A percentile compares a stretch with the other conserved stretches of the same genome.
Conservation (phyloP, 495 filamentous ascomycete species). For the Penicillium pulvis region DNA sequence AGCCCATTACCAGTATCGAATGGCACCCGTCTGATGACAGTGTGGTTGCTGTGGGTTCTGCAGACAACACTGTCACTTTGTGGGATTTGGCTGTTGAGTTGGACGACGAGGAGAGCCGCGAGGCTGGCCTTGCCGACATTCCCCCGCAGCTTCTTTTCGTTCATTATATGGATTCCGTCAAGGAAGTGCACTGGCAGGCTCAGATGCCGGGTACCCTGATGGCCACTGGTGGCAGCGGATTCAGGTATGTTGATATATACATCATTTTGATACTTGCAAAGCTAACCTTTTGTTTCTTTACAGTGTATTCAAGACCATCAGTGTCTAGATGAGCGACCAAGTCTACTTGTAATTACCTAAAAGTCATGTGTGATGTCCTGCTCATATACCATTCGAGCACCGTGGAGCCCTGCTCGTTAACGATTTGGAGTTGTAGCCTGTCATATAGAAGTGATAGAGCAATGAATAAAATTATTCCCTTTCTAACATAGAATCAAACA, state of each 20-base stretch:
- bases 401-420: conserved; percentile 24
- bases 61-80: conserved; percentile 89
- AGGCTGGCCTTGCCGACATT: conserved; percentile 83
- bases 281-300: conserved; percentile 22
- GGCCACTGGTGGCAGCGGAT: conserved; percentile 84
- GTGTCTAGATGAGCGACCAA: conserved; percentile 42
- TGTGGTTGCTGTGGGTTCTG: conserved; percentile 88
- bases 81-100: conserved; percentile 98
- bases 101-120: conserved; percentile 94
- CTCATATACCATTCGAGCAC: conserved; percentile 35
- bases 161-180: conserved; percentile 91
- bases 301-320: conserved; percentile 60
- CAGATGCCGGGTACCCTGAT: conserved; percentile 92
- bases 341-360: conserved; percentile 14
- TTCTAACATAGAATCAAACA: background rate
- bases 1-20: conserved; percentile 93
- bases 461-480: conserved; percentile 15
- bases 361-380: conserved; percentile 36
- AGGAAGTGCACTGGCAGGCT: conserved; percentile 95
- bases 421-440: conserved; percentile 17
- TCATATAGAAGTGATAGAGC: conserved; percentile 11
- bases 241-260: conserved; percentile 56
- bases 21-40: conserved; percentile 98
- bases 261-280: conserved; percentile 10
- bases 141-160: conserved; percentile 95